Evolutionary conservation across 768 basidiomycete species (phyloP), one percentile per base, ranked within the genome.

Genomic region (Boletus sp.): DNA sequence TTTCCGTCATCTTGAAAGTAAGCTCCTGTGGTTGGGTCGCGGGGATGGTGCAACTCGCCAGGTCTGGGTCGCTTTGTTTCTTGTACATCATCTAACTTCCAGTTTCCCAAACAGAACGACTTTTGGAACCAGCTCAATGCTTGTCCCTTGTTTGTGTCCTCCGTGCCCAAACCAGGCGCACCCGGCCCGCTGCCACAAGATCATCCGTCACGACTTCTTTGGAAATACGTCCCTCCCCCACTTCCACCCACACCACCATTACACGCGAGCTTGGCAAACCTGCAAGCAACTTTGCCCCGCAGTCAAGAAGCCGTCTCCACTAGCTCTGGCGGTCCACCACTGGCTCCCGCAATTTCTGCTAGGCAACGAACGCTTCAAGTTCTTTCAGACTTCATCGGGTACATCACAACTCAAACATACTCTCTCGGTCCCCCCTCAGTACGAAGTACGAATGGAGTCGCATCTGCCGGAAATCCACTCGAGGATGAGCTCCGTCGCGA

Each of bases 341-440:
- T 17, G 7, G 49, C 44, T 15, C 58, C 48, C 27, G 42, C 69
- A 25, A 76, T 70, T 41, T 72, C 63, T 34, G 51, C 77, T 7
- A 75, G 76, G 62, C 85, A 88, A 60, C 78, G 83, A 61, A 83
- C 84, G 10, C 72, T 90, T 7, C 80, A 90, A 64, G 67, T 80
- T 0, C 75, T 90, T 37, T 78, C 85, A 2, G 84, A 88, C 61
- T 79, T 92, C 56, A 91, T 89, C 0, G 89, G 90, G 6, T 90
- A 88, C 67, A 80, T 92, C 63, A 85, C 86, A 53, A 79, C 86
- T 9, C 86, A 90, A 59, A 80, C 87, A 3, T 91, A 90, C 63
- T 64, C 71, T 17, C 53, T 71, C 4, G 58, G 51, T 27, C 34
- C 57, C 14, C 46, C 59, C 4, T 56, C 58, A 0, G 32, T 60